A percentile compares a stretch with the other conserved stretches of the same genome.
Evolutionary conservation across 305 asterid genomes (phyloP).

Genomic region (Nicotiana rustica): DNA sequence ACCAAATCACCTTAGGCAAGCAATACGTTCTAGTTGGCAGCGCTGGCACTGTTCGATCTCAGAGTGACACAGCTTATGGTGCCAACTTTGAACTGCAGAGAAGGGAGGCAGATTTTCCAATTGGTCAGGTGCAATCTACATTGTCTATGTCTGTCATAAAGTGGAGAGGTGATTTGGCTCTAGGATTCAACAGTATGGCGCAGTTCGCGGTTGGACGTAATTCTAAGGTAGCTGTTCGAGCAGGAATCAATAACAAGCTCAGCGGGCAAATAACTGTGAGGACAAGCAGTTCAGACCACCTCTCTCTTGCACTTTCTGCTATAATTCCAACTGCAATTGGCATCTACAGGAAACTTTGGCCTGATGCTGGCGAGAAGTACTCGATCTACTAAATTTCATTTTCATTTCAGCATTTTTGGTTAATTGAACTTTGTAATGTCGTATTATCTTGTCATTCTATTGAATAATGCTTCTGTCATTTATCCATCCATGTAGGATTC

Average conservation of each 20-base stretch:
- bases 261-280: slow-evolving; percentile 87
- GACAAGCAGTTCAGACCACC: slow-evolving; percentile 94
- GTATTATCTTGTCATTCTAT: slow-evolving; percentile 37
- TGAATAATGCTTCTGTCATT: slow-evolving; percentile 32
- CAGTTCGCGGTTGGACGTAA: slow-evolving; percentile 76
- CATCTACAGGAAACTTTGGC: slow-evolving; percentile 72
- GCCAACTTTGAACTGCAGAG: slow-evolving; percentile 90
- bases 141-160: slow-evolving; percentile 74
- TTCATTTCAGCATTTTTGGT: slow-evolving; percentile 40
- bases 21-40: slow-evolving; percentile 78
- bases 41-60: slow-evolving; percentile 79
- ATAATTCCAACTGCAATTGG: slow-evolving; percentile 72
- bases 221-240: slow-evolving; percentile 87
- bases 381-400: slow-evolving; percentile 60
- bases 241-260: slow-evolving; percentile 90
- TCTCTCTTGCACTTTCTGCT: slow-evolving; percentile 82
- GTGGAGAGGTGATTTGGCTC: slow-evolving; percentile 94
- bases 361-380: slow-evolving; percentile 66
- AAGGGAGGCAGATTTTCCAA: slow-evolving; percentile 79
- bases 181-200: slow-evolving; percentile 77
- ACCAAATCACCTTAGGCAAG: slow-evolving; percentile 71
- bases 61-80: slow-evolving; percentile 79
- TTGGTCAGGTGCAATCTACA: slow-evolving; percentile 91
- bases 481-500: slow-evolving; percentile 15
- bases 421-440: slow-evolving; percentile 38